A percentile compares a stretch with the other conserved stretches of the same genome.
phyloP scores from a whole-genome alignment of 352 stramenopile species.

The Chrysophaeum taylorii region DNA sequence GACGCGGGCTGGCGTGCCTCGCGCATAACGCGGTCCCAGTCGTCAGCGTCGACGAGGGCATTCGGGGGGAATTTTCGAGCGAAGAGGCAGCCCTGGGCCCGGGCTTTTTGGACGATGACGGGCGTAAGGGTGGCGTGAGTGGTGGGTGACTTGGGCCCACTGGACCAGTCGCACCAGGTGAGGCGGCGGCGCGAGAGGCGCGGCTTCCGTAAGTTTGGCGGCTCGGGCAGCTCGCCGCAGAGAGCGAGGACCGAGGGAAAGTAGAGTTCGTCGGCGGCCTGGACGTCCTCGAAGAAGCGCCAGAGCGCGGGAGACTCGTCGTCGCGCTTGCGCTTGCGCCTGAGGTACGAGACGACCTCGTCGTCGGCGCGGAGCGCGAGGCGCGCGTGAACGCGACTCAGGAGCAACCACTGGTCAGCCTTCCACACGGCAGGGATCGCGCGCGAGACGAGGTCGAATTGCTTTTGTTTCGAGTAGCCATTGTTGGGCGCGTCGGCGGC shows the following conservation, averaged over 20 bases:
- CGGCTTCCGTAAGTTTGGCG: constrained; percentile 21
- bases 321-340: background rate
- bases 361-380: constrained; percentile 25
- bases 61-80: constrained; percentile 40
- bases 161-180: constrained; percentile 51
- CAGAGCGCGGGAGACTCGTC: constrained; percentile 19
- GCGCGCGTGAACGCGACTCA: constrained; percentile 36
- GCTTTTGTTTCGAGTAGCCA: constrained; percentile 44
- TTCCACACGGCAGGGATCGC: constrained; percentile 46
- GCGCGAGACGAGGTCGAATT: constrained; percentile 44
- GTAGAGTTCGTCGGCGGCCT: constrained; percentile 56
- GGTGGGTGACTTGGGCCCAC: constrained; percentile 44
- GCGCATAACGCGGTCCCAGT: too few relatives aligned
- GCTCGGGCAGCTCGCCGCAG: constrained; percentile 27
- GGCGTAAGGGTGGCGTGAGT: constrained; percentile 28
- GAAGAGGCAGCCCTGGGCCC: constrained; percentile 43
- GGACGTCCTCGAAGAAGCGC: constrained; percentile 20
- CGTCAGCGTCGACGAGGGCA: background rate
- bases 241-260: constrained; percentile 47
- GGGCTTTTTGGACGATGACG: constrained; percentile 35
- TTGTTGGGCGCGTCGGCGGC: constrained; percentile 41
- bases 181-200: constrained; percentile 29
- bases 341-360: background rate
- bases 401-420: constrained; percentile 51
- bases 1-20: too few relatives aligned